Evolutionary conservation across 2,329 filamentous ascomycete genomes (phyloP), one percentile per base, ranked within the genome.

Genomic region (Fusarium agapanthi): DNA sequence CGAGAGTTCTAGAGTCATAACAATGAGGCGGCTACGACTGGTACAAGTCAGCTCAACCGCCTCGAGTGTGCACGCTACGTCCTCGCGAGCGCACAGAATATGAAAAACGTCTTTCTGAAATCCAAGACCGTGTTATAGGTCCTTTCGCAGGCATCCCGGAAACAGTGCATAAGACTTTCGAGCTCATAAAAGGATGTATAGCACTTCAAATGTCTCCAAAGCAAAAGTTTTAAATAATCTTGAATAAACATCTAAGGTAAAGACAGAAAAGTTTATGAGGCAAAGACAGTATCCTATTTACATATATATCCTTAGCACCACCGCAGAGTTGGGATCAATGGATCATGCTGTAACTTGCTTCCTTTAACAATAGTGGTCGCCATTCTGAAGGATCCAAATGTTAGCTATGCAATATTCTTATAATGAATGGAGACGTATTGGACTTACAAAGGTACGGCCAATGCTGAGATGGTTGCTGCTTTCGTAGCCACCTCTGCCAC

Each of bases 121-220:
- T 10, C 9, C 34, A 35, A 16, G 8, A 16, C 1, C 4, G 3
- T 35, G 16, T 1, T 0, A 35, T 35, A 35, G 34, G 18, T 18
- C 8, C 16, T 35, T 10, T 18, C 1, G 9, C 34, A 18, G 34
- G 34, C 2, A 18, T 18, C 1, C 1, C 18, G 9, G 16, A 18
- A 35, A 10, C 0, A 1, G 34, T 10, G 9, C 9, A 18, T 35
- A 5, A 18, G 9, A 1, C 34, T 18, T 35, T 18, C 1, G 2
- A 16, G 16, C 4, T 35, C 0, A 10, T 18, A 10, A 2, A 35
- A 9, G 2, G 9, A 2, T 18, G 0, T 0, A 35, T 5, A 16
- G 12, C 0, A 26, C 7, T 11, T 6, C 24, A 44, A 20, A 26
- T 26, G 0, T 13, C 0, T 43, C 5, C 0, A 0, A 26, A 44